Evolutionary conservation across 2,329 filamentous ascomycete genomes (phyloP), one percentile per base, ranked within the genome.

Genomic region (Pyricularia grisea): DNA sequence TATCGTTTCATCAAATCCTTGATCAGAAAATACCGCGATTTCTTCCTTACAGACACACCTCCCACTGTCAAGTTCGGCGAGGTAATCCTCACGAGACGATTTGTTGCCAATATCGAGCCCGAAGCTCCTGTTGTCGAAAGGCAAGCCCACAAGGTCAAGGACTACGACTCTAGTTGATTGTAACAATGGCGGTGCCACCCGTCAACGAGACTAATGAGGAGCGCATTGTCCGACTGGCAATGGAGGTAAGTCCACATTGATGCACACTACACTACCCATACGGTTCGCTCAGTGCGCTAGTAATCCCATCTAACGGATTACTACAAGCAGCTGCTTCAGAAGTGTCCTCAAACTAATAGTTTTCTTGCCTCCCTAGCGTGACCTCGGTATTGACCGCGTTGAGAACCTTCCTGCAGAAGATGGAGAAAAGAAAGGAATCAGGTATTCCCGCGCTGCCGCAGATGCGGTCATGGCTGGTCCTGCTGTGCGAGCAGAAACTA

Each of bases 381-480:
- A 69, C 10, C 68, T 69, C 20, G 68, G 68, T 23, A 11, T 33
- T 23, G 30, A 23, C 1, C 68, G 68, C 23, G 4, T 69, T 10
- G 28, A 66, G 12, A 31, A 36, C 12, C 64, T 69, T 30, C 68
- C 68, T 7, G 55, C 65, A 50, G 68, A 69, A 20, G 64, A 69
- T 61, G 68, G 68, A 30, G 33, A 30, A n/a, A 63, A 20, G 12
- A 28, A 27, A 25, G 65, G 65, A 20, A 20, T 27, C 33, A 50
- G 17, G 33, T 50, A 50, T 36, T 42, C 42, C 33, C 9, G n/a
- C 6, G 27, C 65, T 23, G 33, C 27, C 36, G 25, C 50, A 25
- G 25, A 23, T 65, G 6, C 30, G 9, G 5, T 25, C 1, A 31
- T 65, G 36, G 23, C 36, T 31, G n/a, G 20, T 7, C 42, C 61